Conservation (phyloP, 176 grass and related monocot species). For the Triticum timopheevii region DNA sequence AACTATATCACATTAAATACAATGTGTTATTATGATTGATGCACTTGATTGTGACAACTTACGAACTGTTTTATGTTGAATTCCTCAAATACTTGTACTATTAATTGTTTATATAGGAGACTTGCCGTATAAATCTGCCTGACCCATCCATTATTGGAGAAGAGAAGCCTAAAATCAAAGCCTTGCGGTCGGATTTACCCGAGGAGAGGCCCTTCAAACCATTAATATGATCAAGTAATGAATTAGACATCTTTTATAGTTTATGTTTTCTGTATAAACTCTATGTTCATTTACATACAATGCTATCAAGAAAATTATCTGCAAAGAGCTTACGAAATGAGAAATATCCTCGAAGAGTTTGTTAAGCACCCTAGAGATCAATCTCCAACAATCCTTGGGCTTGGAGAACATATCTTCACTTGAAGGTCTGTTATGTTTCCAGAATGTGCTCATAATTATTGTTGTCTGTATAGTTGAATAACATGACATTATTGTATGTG, state of each 20-base stretch:
- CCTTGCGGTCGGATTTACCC: no score
- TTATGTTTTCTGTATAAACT: neutral
- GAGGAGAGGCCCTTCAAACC: slow-evolving; percentile 54
- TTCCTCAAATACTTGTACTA: no score
- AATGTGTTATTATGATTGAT: no score
- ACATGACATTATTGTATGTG: slow-evolving; percentile 23
- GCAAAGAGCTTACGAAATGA: slow-evolving; percentile 61
- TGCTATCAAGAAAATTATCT: slow-evolving; percentile 61
- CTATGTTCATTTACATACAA: no score
- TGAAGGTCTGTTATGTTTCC: slow-evolving; percentile 45
- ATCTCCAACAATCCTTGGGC: slow-evolving; percentile 64
- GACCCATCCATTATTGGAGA: no score
- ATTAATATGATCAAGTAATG: slow-evolving; percentile 89
- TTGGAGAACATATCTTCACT: slow-evolving; percentile 87
- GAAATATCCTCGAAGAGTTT: slow-evolving; percentile 77
- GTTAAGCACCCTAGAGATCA: slow-evolving; percentile 50
- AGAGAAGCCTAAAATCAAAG: no score
- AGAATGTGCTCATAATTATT: neutral
- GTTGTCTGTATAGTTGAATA: neutral
- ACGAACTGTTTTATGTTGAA: no score
- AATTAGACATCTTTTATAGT: slow-evolving; percentile 7
- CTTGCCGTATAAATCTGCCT: no score
- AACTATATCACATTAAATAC: no score
- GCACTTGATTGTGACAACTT: no score
- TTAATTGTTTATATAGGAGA: no score